Evolutionary conservation across 1,284 basidiomycete genomes (phyloP), one percentile per base, ranked within the genome.

Genomic region (Thecaphora frezii): DNA sequence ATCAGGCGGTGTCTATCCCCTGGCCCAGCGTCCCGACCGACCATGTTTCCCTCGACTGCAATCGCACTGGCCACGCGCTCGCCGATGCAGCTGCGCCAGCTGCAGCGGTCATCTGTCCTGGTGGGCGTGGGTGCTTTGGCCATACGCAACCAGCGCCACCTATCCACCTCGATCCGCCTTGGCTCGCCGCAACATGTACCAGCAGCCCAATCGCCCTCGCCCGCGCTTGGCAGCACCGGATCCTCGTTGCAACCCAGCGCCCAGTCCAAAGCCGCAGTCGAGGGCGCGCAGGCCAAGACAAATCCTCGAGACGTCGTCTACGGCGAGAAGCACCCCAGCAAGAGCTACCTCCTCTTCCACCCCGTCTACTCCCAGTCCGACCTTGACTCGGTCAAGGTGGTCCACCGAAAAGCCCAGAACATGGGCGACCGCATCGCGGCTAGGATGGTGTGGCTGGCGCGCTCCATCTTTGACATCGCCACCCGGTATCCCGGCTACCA

Each of bases 381-480:
- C 78, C 81, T 96, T 61, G 88, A 86, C 59, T 83, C 87, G 12
- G 88, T 92, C 41, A 82, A 92, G 85, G 85, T 94, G 25, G 82
- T 93, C 14, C 86, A 88, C 60, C 84, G 84, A 44, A 82, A 87
- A 28, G 83, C 87, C 13, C 85, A 85, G 64, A 89, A 85, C 0
- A 44, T 88, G 1, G 81, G 85, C 12, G 93, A 97, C 80, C 89
- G 86, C 75, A 44, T 89, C 40, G 90, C 90, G 0, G 83, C 82
- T 54, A 22, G 52, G 9, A 60, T 73, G 65, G 61, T 64, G 38
- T 48, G 45, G 0, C 44, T 52, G 2, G 52, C 62, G 8, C 22
- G 71, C 2, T 51, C 48, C 37, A 38, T 55, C n/a, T 74, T 74
- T 30, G 72, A 74, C 37, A 16, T 73, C 4, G 72, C 69, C 36